Evolutionary conservation across 2,329 filamentous ascomycete species (phyloP).

Genomic region (Aureobasidium sp.): DNA sequence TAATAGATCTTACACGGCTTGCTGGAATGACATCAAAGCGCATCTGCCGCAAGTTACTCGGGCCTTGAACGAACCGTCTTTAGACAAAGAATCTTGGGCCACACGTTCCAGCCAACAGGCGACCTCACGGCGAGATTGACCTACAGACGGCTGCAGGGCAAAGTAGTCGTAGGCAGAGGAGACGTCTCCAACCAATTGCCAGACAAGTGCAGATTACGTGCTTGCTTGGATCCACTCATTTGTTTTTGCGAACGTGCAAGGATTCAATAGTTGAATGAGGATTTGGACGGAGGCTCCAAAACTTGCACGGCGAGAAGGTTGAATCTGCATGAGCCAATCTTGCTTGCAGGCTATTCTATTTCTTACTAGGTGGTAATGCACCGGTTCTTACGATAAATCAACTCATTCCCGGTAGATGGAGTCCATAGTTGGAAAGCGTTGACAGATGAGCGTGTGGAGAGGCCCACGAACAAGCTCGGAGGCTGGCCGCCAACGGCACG

Average conservation of each 20-base stretch:
- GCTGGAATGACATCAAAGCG: not conserved
- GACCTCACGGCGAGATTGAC: not conserved
- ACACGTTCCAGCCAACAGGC: not conserved
- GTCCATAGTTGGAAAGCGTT: slow-evolving; percentile 5
- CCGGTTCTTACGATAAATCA: not conserved
- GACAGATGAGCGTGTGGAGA: not conserved
- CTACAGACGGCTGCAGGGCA: not conserved
- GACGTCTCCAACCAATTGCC: not conserved
- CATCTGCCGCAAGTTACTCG: not conserved
- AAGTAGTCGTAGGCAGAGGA: too few relatives aligned
- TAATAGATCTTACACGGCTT: not conserved
- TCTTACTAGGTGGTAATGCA: not conserved
- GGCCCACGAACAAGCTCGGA: not conserved
- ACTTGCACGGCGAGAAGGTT: not conserved
- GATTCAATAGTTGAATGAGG: not conserved
- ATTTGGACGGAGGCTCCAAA: not conserved
- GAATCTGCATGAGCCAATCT: not conserved
- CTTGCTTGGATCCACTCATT: not conserved
- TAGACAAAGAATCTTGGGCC: not conserved
- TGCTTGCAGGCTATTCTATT: too few relatives aligned
- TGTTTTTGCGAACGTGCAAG: slow-evolving; percentile 2
- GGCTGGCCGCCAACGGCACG: not conserved
- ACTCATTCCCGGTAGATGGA: not conserved
- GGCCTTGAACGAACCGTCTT: not conserved
- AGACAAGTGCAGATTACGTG: slow-evolving; percentile 1